phyloP scores from a whole-genome alignment of 805 yeast species.

The Candida silvicultrix region DNA sequence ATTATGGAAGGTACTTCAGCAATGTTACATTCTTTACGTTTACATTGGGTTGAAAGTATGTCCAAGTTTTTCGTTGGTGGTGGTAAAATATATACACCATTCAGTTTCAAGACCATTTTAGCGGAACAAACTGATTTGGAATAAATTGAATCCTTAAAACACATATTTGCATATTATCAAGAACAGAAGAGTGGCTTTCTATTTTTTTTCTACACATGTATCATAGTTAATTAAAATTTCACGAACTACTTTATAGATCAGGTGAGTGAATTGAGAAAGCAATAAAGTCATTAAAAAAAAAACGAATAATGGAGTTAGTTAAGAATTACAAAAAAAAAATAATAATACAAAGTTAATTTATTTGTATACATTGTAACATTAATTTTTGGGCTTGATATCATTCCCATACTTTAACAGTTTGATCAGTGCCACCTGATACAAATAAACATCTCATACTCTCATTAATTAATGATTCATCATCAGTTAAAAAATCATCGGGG shows the following conservation, averaged over 20 bases:
- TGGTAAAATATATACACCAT: constrained; percentile 85
- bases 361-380: too few relatives aligned
- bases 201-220: too few relatives aligned
- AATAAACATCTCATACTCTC: constrained; percentile 59
- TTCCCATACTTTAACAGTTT: constrained; percentile 85
- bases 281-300: too few relatives aligned
- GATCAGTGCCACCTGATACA: constrained; percentile 93
- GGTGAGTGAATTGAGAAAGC: too few relatives aligned
- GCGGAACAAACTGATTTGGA: not conserved
- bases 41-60: constrained; percentile 99
- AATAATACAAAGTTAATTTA: constrained; percentile 1
- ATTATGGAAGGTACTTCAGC: constrained; percentile 99
- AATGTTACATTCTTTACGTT: constrained; percentile 94
- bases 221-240: too few relatives aligned
- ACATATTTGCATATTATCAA: not conserved
- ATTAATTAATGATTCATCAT: constrained; percentile 28
- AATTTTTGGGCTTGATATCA: too few relatives aligned
- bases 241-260: too few relatives aligned
- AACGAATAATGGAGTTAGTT: not conserved
- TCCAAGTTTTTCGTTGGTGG: constrained; percentile 97
- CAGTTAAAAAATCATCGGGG: constrained; percentile 21
- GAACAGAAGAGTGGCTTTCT: too few relatives aligned
- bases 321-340: too few relatives aligned
- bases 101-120: constrained; percentile 43
- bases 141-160: not conserved